phyloP scores from a whole-genome alignment of 2,329 filamentous ascomycete genomes.

The Xylaria digitata region DNA sequence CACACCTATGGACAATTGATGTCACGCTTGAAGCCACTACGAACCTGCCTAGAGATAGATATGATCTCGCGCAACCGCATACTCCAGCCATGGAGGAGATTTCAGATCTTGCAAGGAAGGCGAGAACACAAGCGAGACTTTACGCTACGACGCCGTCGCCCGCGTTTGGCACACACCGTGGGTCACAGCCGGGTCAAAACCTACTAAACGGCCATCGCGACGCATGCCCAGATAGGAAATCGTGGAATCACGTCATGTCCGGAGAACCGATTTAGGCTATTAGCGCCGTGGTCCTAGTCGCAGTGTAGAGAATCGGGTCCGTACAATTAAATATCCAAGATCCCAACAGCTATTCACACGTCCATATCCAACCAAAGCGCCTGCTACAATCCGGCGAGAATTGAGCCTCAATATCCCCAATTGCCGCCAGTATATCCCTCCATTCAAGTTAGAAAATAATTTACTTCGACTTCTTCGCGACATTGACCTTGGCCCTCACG shows the following conservation, averaged over 20 bases:
- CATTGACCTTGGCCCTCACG: slow-evolving; percentile 50
- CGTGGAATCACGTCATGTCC: background rate
- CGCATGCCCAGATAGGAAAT: background rate
- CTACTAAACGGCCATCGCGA: background rate
- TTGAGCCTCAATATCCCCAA: background rate
- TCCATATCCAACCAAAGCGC: slow-evolving; percentile 10
- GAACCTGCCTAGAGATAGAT: too few species aligned
- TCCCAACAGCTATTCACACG: background rate
- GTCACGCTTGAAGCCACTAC: too few species aligned
- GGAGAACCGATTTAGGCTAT: background rate
- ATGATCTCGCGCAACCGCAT: too few species aligned
- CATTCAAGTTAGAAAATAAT: background rate
- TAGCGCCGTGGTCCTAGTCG: background rate
- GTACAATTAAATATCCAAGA: background rate
- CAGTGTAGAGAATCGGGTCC: background rate
- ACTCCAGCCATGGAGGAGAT: too few species aligned
- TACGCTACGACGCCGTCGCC: too few species aligned
- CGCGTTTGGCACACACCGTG: too few species aligned
- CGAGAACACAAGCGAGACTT: too few species aligned
- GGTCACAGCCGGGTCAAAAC: too few species aligned
- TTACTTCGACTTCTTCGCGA: slow-evolving; percentile 35
- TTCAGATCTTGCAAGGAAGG: too few species aligned
- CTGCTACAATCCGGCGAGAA: slow-evolving; percentile 1
- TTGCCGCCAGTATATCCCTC: background rate
- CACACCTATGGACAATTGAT: too few species aligned